Evolutionary conservation across 2,329 filamentous ascomycete genomes (phyloP), one percentile per base, ranked within the genome.

Genomic region (Colletotrichum salicis): DNA sequence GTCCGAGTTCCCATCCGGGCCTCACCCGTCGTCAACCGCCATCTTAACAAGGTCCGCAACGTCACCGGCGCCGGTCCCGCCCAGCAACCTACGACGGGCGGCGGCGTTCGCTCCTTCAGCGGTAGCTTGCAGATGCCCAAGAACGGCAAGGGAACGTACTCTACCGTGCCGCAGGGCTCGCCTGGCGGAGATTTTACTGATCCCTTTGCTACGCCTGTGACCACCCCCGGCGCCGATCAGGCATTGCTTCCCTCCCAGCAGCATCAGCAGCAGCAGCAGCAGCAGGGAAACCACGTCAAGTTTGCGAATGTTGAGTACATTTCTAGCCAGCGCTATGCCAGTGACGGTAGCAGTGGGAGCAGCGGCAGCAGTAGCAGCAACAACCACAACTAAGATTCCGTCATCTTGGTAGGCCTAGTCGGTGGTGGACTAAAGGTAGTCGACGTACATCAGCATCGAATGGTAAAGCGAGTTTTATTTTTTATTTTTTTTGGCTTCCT

Each of bases 11-110:
- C 70, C 19, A 57, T 61, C 4, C 60, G 60, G 13, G 54, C 65
- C 2, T 45, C 69, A 3, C 69, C 70, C 15, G 66, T 70, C 33
- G 70, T 70, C 27, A 70, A 72, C 19, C 70, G 70, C 29, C 70
- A 72, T 27, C 27, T 72, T 45, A 64, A 33, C 19, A 72, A 72
- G 19, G 70, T 33, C 35, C 70, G 65, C 59, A 72, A 61, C 15
- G 66, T 33, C 48, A 52, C 45, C 60, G 66, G 22, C 24, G 27
- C 27, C 4, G 41, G 60, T 33, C 41, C 41, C 8, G 31, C 60
- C 22, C 13, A 55, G 19, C 48, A 11, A 4, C 66, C 70, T 22
- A 60, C 41, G 54, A 51, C 45, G 2, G 67, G 67, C 15, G 33
- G 45, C 12, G 67, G 69, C 24, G 69, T 69, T 13, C 70, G 70